Evolutionary conservation across 78 protist genomes (phyloP).

Genomic region (Corallochytrium limacisporum): DNA sequence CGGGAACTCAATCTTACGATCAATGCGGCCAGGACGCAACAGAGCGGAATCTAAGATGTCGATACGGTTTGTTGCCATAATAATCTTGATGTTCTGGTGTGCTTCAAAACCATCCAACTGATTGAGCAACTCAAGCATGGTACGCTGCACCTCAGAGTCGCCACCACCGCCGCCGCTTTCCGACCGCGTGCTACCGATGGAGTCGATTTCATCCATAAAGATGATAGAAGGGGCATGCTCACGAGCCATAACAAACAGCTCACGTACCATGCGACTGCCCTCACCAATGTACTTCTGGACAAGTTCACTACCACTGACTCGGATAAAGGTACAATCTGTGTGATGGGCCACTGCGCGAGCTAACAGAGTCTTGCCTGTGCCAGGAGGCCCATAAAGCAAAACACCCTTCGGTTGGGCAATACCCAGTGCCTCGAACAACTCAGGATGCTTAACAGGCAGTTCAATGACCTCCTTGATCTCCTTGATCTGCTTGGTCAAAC

Average conservation of each 20-base stretch:
- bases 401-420: constrained; percentile 96
- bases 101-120: constrained; percentile 99
- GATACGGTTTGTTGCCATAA: constrained; percentile 99
- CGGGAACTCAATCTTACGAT: constrained; percentile 97
- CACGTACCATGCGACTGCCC: constrained; percentile 98
- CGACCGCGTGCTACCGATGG: constrained; percentile 58
- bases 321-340: constrained; percentile 96
- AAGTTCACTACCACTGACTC: constrained; percentile 97
- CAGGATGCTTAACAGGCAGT: constrained; percentile 99
- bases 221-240: constrained; percentile 98
- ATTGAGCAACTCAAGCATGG: constrained; percentile 99
- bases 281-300: constrained; percentile 99
- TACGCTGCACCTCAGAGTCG: constrained; percentile 91
- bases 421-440: constrained; percentile 96
- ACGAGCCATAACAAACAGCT: constrained; percentile 98
- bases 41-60: constrained; percentile 99
- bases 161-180: constrained; percentile 45
- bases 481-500: constrained; percentile 94
- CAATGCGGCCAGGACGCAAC: constrained; percentile 97
- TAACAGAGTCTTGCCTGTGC: constrained; percentile 97
- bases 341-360: constrained; percentile 99
- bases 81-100: constrained; percentile 88
- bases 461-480: constrained; percentile 98
- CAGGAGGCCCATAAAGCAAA: constrained; percentile 90
- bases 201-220: constrained; percentile 99